Evolutionary conservation across 1,284 basidiomycete species (phyloP), one percentile per base, ranked within the genome.

Genomic region (Moesziomyces antarcticus): DNA sequence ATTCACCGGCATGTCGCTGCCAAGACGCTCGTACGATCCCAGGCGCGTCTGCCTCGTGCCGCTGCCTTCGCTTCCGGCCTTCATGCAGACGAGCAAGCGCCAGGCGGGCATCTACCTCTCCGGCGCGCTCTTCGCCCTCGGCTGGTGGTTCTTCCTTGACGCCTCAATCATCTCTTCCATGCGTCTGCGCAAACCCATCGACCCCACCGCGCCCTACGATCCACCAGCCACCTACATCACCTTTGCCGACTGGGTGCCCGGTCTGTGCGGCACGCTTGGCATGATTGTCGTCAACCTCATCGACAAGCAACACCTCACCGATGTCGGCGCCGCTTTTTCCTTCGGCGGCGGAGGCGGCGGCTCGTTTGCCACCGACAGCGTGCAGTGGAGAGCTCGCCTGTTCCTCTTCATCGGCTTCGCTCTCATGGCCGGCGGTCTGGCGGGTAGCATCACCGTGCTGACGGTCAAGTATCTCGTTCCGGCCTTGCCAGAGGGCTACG

Each of bases 391-490:
- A 66, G 94, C 95, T 3, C 87, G 94, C 37, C 85, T 96, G 67
- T 90, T 96, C 77, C 85, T 98, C 75, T 99, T 99, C 85, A 89
- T 98, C 69, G 96, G 96, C 0, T 97, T 99, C 81, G 94, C 96
- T 0, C 85, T 98, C 53, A 93, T 98, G 93, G 95, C 95, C 0
- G 95, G 95, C 25, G 96, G 95, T 1, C 85, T 98, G 53, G 95
- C 95, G 13, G 95, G 95, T 47, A 94, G 93, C 81, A 89, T 96
- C 79, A 92, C 92, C 8, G 88, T 98, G 13, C 87, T 97, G 40
- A 90, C 97, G 56, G 88, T 99, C 82, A 98, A 98, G 86, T 99
- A 99, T 83, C 85, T 96, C 70, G 85, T 97, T 33, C 87, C 89
- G 9, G 88, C 88, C 22, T 92, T 92, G 81, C 85, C 89, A 0